phyloP scores from a whole-genome alignment of 2,329 filamentous ascomycete species.

The Trichophyton benhamiae region DNA sequence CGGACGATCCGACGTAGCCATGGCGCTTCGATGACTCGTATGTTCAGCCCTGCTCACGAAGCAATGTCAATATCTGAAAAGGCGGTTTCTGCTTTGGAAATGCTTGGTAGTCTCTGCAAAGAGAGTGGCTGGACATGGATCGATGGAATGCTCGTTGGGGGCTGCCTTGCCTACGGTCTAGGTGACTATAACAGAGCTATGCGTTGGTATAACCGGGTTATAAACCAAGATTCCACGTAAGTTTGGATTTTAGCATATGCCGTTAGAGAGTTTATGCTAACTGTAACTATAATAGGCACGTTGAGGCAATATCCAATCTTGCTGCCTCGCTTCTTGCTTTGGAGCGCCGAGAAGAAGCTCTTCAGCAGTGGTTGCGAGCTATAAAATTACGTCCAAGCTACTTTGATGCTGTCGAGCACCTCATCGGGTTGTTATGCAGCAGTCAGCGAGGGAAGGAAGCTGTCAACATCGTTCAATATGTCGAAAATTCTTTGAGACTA shows the following conservation, averaged over 20 bases:
- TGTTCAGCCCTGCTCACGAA: slow-evolving; percentile 22
- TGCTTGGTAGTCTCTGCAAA: slow-evolving; percentile 62
- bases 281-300: slow-evolving; percentile 48
- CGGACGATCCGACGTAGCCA: slow-evolving; percentile 24
- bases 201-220: slow-evolving; percentile 43
- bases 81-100: slow-evolving; percentile 56
- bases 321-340: slow-evolving; percentile 81
- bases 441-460: slow-evolving; percentile 73
- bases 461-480: slow-evolving; percentile 71
- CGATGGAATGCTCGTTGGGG: slow-evolving; percentile 81
- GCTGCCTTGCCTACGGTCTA: slow-evolving; percentile 82
- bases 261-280: background rate
- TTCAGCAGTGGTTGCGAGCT: slow-evolving; percentile 74
- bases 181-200: slow-evolving; percentile 63
- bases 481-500: slow-evolving; percentile 61
- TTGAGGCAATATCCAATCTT: slow-evolving; percentile 87
- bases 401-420: slow-evolving; percentile 88
- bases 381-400: slow-evolving; percentile 73
- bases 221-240: slow-evolving; percentile 46
- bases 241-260: slow-evolving; percentile 16
- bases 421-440: slow-evolving; percentile 74
- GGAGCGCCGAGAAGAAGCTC: slow-evolving; percentile 68
- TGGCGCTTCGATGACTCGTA: slow-evolving; percentile 23
- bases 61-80: slow-evolving; percentile 39
- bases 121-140: slow-evolving; percentile 79